Conservation (phyloP, 2,329 filamentous ascomycete genomes). For the Penicillium thymicola region DNA sequence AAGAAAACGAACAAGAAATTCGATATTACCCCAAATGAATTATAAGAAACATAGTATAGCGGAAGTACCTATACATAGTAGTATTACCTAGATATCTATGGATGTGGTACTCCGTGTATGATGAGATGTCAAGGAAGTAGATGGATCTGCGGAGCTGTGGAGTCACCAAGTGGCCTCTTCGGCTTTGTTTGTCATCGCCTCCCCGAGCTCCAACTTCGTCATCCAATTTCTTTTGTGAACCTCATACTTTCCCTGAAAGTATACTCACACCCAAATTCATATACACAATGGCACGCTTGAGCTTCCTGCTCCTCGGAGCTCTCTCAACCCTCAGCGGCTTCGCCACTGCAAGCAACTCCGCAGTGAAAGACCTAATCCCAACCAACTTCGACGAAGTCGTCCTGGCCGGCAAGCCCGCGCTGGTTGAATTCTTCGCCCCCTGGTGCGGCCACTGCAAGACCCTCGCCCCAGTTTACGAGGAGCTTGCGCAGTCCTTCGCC, state of each 20-base stretch:
- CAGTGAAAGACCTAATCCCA: slow-evolving; percentile 85
- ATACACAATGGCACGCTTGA: slow-evolving; percentile 46
- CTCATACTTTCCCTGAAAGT: background rate
- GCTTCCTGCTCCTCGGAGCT: slow-evolving; percentile 45
- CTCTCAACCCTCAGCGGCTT: slow-evolving; percentile 51
- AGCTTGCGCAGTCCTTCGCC: slow-evolving; percentile 73
- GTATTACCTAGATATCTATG: background rate
- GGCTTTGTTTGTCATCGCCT: slow-evolving; percentile 23
- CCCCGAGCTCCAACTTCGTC: slow-evolving; percentile 8
- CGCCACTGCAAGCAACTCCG: slow-evolving; percentile 67
- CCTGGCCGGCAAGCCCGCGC: slow-evolving; percentile 84
- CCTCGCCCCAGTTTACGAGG: slow-evolving; percentile 90
- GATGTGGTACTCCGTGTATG: background rate
- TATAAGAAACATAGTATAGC: background rate
- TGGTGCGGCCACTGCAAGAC: slow-evolving; percentile 99
- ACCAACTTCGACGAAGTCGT: slow-evolving; percentile 89
- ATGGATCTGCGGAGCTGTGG: slow-evolving; percentile 16
- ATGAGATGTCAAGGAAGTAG: background rate
- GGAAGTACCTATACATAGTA: background rate
- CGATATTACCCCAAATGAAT: background rate
- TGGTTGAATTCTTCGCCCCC: slow-evolving; percentile 97
- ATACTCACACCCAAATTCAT: background rate
- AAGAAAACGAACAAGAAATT: slow-evolving; percentile 2
- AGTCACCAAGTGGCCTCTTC: slow-evolving; percentile 37
- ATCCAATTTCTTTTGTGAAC: background rate